phyloP scores from a whole-genome alignment of 495 filamentous ascomycete genomes.

The Corynascus novoguineensis region DNA sequence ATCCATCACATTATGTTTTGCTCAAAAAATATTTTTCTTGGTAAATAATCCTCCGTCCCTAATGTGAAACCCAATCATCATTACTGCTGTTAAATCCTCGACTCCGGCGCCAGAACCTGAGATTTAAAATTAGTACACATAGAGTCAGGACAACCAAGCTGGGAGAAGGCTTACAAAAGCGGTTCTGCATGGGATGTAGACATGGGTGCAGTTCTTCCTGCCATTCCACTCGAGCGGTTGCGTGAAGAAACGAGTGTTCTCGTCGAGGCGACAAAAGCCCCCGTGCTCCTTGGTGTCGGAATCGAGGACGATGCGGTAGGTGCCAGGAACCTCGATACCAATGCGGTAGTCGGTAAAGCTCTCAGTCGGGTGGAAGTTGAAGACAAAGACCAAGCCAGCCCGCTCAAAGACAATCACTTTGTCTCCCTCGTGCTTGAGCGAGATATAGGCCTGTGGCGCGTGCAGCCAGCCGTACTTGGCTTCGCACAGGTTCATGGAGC shows the following conservation, averaged over 20 bases:
- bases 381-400: slow-evolving; percentile 83
- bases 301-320: slow-evolving; percentile 83
- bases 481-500: slow-evolving; percentile 80
- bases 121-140: neutral
- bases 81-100: slow-evolving; percentile 17
- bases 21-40: too few relatives aligned
- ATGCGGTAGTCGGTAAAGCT: slow-evolving; percentile 92
- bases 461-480: slow-evolving; percentile 91
- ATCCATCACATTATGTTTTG: neutral
- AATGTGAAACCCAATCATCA: neutral
- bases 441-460: slow-evolving; percentile 79
- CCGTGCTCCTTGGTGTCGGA: slow-evolving; percentile 73
- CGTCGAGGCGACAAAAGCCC: slow-evolving; percentile 70
- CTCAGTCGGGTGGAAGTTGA: slow-evolving; percentile 87
- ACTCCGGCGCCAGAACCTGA: slow-evolving; percentile 33
- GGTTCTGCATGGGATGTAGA: slow-evolving; percentile 82
- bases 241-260: slow-evolving; percentile 80
- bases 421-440: slow-evolving; percentile 87
- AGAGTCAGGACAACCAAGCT: too few relatives aligned
- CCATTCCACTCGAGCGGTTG: slow-evolving; percentile 85
- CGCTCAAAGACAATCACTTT: slow-evolving; percentile 97
- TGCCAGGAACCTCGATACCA: slow-evolving; percentile 76
- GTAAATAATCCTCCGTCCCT: too few relatives aligned
- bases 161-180: slow-evolving; percentile 85
- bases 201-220: slow-evolving; percentile 80